A percentile compares a stretch with the other conserved stretches of the same genome.
Conservation (phyloP, 805 yeast species). For the Pichia exigua region DNA sequence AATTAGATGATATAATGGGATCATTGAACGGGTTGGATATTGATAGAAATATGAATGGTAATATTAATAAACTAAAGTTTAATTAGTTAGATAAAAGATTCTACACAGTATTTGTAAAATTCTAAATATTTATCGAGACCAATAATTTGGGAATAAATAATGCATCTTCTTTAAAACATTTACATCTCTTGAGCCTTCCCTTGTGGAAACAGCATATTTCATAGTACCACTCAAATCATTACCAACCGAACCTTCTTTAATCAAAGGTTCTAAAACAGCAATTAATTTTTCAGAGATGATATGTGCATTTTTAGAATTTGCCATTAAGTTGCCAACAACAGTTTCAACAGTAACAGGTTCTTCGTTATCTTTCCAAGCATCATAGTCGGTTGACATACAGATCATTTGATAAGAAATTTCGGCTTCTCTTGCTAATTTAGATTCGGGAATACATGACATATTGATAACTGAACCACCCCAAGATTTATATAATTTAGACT, state of each 20-base stretch:
- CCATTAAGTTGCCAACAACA: conserved; percentile 82
- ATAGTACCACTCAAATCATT: conserved; percentile 64
- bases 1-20: conserved; percentile 7
- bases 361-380: conserved; percentile 93
- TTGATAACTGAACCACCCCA: conserved; percentile 95
- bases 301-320: conserved; percentile 84
- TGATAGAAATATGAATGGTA: not conserved
- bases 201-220: conserved; percentile 76
- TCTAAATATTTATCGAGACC: conserved; percentile 38
- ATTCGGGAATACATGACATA: conserved; percentile 97
- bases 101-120: not conserved
- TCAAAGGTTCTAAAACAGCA: conserved; percentile 54
- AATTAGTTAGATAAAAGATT: not conserved
- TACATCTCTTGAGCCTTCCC: conserved; percentile 61
- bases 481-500: conserved; percentile 72
- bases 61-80: not conserved
- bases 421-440: conserved; percentile 94
- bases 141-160: conserved; percentile 85
- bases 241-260: conserved; percentile 57
- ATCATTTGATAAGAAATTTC: conserved; percentile 96
- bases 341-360: conserved; percentile 98
- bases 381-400: conserved; percentile 98
- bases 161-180: conserved; percentile 74
- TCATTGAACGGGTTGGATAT: conserved; percentile 1
- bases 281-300: conserved; percentile 64